These are phyloP conservation scores for Elongisporangium prolatum DNA, from an alignment of 352 stramenopile genomes.

Conservation along the genomic window DNA sequence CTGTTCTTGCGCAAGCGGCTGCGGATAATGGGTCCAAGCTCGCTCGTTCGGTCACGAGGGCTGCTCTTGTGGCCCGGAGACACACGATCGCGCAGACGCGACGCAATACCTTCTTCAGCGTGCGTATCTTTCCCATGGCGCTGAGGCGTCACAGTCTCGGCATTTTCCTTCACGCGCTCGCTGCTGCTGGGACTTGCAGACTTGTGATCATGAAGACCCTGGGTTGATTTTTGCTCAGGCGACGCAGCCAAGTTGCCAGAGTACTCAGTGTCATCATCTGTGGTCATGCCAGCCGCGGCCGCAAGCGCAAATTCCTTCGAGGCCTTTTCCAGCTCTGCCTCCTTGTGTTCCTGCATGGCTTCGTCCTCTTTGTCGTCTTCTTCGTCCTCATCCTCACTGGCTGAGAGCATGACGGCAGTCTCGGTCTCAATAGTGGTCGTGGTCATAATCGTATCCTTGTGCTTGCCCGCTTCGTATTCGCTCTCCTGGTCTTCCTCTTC, in stretches of 20 bases:
- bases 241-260: constrained; percentile 5
- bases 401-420: constrained; percentile 6
- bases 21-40: constrained; percentile 24
- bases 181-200: background rate
- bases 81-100: background rate
- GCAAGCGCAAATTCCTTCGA: background rate
- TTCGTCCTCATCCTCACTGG: constrained; percentile 18
- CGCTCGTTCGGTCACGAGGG: constrained; percentile 2
- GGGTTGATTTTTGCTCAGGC: constrained; percentile 2
- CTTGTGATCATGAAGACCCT: background rate
- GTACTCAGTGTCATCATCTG: constrained; percentile 1
- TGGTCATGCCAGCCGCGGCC: background rate
- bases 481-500: constrained; percentile 12
- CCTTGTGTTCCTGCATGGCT: constrained; percentile 4
- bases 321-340: constrained; percentile 1
- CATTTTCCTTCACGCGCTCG: background rate
- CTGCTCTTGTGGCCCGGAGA: background rate
- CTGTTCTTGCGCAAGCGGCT: constrained; percentile 30
- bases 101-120: background rate
- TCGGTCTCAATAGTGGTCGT: constrained; percentile 12
- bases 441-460: constrained; percentile 3
- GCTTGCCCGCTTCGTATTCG: constrained; percentile 3
- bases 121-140: background rate
- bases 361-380: constrained; percentile 20
- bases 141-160: background rate